Base-by-base conservation (phyloP, 352 stramenopile genomes). In the Pythium sukuiense region DNA sequence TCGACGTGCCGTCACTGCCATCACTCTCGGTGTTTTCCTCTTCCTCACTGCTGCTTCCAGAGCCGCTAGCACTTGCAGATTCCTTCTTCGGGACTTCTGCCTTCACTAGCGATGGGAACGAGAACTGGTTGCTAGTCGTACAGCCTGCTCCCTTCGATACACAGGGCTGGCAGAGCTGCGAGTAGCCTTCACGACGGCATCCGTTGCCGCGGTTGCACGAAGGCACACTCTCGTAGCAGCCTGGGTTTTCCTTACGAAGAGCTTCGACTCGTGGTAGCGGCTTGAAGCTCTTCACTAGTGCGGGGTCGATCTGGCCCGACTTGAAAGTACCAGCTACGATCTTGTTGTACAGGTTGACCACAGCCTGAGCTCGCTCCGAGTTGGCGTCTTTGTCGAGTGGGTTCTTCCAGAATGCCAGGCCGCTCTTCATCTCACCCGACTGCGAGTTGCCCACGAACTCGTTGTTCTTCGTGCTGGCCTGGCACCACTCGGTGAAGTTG, bases 401-500 rank as follows among this genome's bases (percentile, higher is more conserved):
- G 6, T 83, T 56, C 33, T 80, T 71, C 76, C 76, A 83, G 61
- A 83, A 83, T 4, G 32, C 41, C 6, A 76, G 64, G 9, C 81
- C 73, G 3, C 66, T 73, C 18, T 63, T 65, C 63, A 71, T 66
- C 41, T 69, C 53, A 20, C 80, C 81, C 7, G 52, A 80, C 33
- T 73, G 54, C 8, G 61, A 55, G 55, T 89, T 63, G 18, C 59
- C 63, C 18, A 63, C 55, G 54, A 91, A 93, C 69, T 90, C 83
- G 2, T 85, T 80, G 71, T 93, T 87, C 64, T 80, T 82, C n/a
- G 70, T 65, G 67, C 81, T 80, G 18, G 80, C 77, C 9, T 74
- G 61, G 67, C 84, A 93, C 79, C 81, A 93, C 61, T 91, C 79
- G 0, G 73, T 85, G 62, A 91, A 93, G 58, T 93, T 89, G 55